A percentile compares a stretch with the other conserved stretches of the same genome.
Conservation (phyloP, 768 basidiomycete species). For the Kwoniella sp. region DNA sequence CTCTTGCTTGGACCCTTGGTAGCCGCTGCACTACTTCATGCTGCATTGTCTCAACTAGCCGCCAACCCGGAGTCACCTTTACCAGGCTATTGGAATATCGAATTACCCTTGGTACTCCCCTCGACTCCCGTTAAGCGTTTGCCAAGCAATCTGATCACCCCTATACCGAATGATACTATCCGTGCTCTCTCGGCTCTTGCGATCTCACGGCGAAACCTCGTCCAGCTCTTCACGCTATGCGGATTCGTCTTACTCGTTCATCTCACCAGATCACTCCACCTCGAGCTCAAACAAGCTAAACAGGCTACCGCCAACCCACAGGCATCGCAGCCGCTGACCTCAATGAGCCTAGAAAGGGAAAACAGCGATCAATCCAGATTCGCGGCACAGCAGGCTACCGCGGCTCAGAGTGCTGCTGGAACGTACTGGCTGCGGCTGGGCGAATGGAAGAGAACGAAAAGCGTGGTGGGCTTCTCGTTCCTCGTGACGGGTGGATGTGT, state of each 20-base stretch:
- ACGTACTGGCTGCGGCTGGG: slow-evolving; percentile 48
- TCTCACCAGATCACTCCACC: slow-evolving; percentile 74
- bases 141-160: slow-evolving; percentile 59
- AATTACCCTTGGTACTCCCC: slow-evolving; percentile 66
- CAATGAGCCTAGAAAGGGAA: slow-evolving; percentile 31
- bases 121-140: slow-evolving; percentile 59
- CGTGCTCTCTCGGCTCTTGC: slow-evolving; percentile 56
- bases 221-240: slow-evolving; percentile 78
- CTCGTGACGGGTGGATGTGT: slow-evolving; percentile 50
- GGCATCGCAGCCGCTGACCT: neutral
- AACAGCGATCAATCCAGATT: slow-evolving; percentile 27
- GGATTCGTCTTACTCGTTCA: slow-evolving; percentile 78
- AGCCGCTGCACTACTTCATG: slow-evolving; percentile 66
- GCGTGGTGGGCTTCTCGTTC: slow-evolving; percentile 52
- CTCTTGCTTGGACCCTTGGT: slow-evolving; percentile 82
- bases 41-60: slow-evolving; percentile 59
- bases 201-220: slow-evolving; percentile 71
- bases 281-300: slow-evolving; percentile 61
- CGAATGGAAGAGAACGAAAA: slow-evolving; percentile 48
- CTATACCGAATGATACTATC: slow-evolving; percentile 28
- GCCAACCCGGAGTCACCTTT: slow-evolving; percentile 55
- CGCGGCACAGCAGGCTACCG: neutral
- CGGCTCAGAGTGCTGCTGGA: slow-evolving; percentile 1
- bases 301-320: neutral
- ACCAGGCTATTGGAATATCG: slow-evolving; percentile 75